A percentile compares a stretch with the other conserved stretches of the same genome.
Evolutionary conservation across 163 green algal genomes (phyloP).

Genomic region (Scenedesmus sp.): DNA sequence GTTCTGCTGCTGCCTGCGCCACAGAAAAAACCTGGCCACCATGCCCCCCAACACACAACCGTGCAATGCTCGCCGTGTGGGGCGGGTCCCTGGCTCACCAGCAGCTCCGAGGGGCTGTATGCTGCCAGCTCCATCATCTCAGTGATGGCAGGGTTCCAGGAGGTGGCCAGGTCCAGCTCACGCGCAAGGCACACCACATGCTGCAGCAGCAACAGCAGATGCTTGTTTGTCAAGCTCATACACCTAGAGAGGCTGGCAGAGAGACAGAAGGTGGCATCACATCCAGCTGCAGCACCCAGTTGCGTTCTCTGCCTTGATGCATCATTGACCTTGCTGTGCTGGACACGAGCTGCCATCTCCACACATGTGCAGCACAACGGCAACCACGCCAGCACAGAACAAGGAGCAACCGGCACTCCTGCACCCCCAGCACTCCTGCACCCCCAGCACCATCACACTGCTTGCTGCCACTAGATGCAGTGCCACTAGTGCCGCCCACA

Average conservation of each 20-base stretch:
- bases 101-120: conserved; percentile 29
- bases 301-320: neutral
- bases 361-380: neutral
- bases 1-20: neutral
- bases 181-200: conserved; percentile 24
- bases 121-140: conserved; percentile 38
- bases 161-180: conserved; percentile 50
- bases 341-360: neutral
- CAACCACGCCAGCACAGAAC: neutral
- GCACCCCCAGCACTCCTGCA: neutral
- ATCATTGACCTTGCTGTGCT: neutral
- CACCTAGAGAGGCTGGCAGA: neutral
- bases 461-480: neutral
- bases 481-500: neutral
- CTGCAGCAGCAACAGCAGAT: conserved; percentile 35
- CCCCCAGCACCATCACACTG: neutral
- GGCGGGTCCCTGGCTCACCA: neutral
- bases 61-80: no score
- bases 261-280: neutral
- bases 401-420: neutral
- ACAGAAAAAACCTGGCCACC: no score
- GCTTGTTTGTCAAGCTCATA: neutral
- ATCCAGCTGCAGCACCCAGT: neutral
- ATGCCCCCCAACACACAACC: no score
- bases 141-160: conserved; percentile 51